Base-by-base conservation (phyloP, 2,329 filamentous ascomycete species). In the Xylariales sp. region DNA sequence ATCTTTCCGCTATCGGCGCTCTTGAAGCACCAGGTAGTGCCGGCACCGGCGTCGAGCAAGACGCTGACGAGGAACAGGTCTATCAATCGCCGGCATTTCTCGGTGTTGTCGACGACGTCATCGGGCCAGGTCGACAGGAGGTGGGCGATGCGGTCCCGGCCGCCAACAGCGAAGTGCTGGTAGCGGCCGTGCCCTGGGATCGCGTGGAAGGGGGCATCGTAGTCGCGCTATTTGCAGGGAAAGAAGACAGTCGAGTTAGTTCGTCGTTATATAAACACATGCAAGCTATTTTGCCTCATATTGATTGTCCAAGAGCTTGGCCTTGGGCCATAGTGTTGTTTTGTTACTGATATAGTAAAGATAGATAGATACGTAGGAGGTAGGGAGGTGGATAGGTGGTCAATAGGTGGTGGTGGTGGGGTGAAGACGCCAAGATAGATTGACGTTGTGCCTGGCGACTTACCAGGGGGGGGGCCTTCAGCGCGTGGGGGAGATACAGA, bases 1-100 rank as follows among this genome's bases (percentile, higher is more conserved):
- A 91, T 80, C 69, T 90, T 91, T 64, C 93, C 93, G 71, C 94
- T 97, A 77, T 97, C 94, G 70, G 90, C 90, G 77, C 93, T 97
- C 83, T 93, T 96, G 83, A 97, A 99, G 73, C 90, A 91, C 96
- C 96, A 99, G 72, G 89, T 87, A 2, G 90, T 95, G 48, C 96
- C 96, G 1, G 96, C 94, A 48, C 96, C 96, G 4, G 96, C 93
- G 77, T 97, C 93, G 8, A 97, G 85, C 57, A 97, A 83, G 7
- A 96, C 93, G 57, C 93, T 95, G 70, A 96, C 85, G 54, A 89
- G 84, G 77, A 90, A 90, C 7, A 90, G 78, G 72, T 90, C 88
- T 52, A 89, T 82, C 18, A 90, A 76, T 0, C 86, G 82, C 3
- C 87, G 84, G 48, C 74, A 76, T 63, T 75, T 76, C 69, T 77